These are phyloP conservation scores for Chenopodium berlandieri DNA, from an alignment of 148 eudicot species.

Conservation along the genomic window DNA sequence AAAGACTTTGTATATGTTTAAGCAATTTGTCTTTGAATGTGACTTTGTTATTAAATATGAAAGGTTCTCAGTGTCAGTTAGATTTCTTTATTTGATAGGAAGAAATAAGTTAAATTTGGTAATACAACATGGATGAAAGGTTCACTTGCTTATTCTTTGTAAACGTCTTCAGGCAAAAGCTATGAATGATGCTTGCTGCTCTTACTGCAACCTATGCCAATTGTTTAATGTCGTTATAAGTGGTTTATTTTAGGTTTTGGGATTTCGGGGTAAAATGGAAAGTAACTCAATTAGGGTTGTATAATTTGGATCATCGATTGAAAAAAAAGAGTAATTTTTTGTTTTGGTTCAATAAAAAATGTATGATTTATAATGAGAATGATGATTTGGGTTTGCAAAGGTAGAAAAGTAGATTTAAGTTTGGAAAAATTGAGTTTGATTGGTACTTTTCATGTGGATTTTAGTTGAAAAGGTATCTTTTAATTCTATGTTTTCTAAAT, in stretches of 20 bases:
- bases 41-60: too few species aligned
- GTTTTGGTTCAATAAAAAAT: too few species aligned
- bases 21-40: neutral
- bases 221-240: conserved; percentile 5
- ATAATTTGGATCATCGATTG: too few species aligned
- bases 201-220: neutral
- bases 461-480: conserved; percentile 35
- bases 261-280: too few species aligned
- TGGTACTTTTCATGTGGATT: too few species aligned
- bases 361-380: too few species aligned
- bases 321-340: too few species aligned
- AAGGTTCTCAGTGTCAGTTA: neutral
- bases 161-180: neutral
- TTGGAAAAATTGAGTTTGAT: too few species aligned
- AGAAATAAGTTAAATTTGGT: neutral
- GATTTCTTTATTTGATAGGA: neutral
- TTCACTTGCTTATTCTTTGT: neutral
- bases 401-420: too few species aligned
- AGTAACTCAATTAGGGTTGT: too few species aligned
- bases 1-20: neutral
- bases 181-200: neutral
- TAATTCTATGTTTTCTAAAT: neutral
- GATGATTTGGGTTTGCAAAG: too few species aligned
- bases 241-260: neutral
- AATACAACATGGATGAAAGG: neutral